Percentiles rank a stretch among this genome's conserved stretches.
These are phyloP conservation scores for Fusarium annulatum DNA, from an alignment of 2,329 filamentous ascomycete species.

Conservation along the genomic window DNA sequence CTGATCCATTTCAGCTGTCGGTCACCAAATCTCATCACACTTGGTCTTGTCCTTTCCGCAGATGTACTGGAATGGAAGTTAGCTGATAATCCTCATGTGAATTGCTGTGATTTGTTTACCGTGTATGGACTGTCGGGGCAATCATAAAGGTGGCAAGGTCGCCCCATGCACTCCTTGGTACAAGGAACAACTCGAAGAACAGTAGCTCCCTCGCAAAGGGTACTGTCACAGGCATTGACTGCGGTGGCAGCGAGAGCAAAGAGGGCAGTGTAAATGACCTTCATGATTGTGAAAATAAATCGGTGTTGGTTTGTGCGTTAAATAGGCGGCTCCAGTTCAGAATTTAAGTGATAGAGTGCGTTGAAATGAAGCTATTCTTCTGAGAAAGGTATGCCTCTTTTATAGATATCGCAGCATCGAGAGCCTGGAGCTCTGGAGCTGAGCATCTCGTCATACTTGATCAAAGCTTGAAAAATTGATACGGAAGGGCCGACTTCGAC, in stretches of 20 bases:
- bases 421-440: rapidly evolving
- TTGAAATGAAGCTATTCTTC: rapidly evolving
- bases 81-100: too few species aligned
- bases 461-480: neutral
- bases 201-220: neutral
- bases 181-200: neutral
- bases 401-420: neutral
- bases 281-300: neutral
- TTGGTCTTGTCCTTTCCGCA: conserved; percentile 14
- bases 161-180: conserved; percentile 2
- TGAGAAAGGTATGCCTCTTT: neutral
- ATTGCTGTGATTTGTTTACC: neutral
- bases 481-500: neutral
- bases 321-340: rapidly evolving
- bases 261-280: neutral
- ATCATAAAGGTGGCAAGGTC: neutral
- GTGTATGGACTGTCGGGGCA: neutral
- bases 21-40: conserved; percentile 4
- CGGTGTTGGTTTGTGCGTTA: rapidly evolving
- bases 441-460: neutral
- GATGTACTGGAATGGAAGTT: neutral
- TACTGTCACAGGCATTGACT: neutral
- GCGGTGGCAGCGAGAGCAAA: neutral
- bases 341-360: neutral
- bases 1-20: rapidly evolving